phyloP scores from a whole-genome alignment of 805 yeast genomes.

The Tetrapisispora arboricola region DNA sequence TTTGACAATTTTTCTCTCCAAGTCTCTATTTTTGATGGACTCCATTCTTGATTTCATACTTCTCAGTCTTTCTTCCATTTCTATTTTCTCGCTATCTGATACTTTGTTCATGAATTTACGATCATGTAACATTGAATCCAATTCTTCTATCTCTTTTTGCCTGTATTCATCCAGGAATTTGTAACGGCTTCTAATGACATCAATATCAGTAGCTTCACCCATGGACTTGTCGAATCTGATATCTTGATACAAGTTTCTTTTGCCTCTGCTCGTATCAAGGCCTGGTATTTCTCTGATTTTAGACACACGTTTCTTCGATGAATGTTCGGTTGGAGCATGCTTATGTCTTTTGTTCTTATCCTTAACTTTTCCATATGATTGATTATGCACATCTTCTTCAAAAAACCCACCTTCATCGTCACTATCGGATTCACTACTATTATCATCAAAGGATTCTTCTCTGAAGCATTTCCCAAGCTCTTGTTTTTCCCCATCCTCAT shows the following conservation, averaged over 20 bases:
- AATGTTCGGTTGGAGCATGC: conserved; percentile 80
- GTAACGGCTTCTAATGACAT: conserved; percentile 63
- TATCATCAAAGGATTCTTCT: conserved; percentile 14
- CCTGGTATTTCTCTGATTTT: conserved; percentile 69
- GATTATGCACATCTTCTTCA: conserved; percentile 6
- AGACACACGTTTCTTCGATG: conserved; percentile 63
- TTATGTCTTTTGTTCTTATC: conserved; percentile 39
- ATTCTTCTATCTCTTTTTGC: conserved; percentile 53
- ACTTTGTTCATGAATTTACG: conserved; percentile 34
- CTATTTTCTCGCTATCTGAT: conserved; percentile 38
- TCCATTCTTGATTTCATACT: conserved; percentile 60
- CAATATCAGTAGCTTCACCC: conserved; percentile 72
- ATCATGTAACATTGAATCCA: conserved; percentile 48
- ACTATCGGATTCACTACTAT: neutral
- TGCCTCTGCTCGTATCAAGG: conserved; percentile 31
- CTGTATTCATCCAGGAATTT: conserved; percentile 81
- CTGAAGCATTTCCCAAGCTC: conserved; percentile 5
- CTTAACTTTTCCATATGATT: conserved; percentile 4
- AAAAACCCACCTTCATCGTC: conserved; percentile 1
- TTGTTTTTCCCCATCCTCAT: neutral
- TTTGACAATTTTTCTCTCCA: conserved; percentile 54
- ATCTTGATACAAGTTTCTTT: conserved; percentile 50
- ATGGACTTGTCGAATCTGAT: conserved; percentile 84
- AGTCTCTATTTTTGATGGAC: conserved; percentile 60
- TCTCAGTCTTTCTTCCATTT: conserved; percentile 46